phyloP scores from a whole-genome alignment of 106 monocot species.

The Narthecium ossifragum region DNA sequence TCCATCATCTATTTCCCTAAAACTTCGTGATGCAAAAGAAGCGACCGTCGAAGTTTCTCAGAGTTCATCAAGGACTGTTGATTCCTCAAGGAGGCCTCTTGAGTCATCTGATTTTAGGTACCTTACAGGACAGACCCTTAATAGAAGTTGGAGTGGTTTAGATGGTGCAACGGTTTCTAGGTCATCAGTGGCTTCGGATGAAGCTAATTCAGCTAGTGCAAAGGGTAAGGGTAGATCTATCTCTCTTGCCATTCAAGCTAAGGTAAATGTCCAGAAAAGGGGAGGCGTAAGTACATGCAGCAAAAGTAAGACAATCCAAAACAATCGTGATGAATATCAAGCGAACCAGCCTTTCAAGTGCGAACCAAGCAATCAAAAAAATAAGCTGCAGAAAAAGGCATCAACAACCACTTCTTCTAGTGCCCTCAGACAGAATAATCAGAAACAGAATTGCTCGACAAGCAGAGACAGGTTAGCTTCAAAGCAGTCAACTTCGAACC shows the following conservation, averaged over 20 bases:
- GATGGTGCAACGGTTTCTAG: slow-evolving; percentile 10
- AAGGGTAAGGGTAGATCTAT: slow-evolving; percentile 38
- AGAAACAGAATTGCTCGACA: slow-evolving; percentile 55
- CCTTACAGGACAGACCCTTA: slow-evolving; percentile 29
- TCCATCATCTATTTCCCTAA: slow-evolving; percentile 24
- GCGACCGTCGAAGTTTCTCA: slow-evolving; percentile 16
- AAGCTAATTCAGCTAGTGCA: slow-evolving; percentile 16
- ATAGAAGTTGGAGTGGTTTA: slow-evolving; percentile 35
- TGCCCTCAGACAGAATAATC: slow-evolving; percentile 75
- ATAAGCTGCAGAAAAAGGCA: slow-evolving; percentile 35
- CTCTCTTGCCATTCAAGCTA: slow-evolving; percentile 48
- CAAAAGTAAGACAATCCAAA: slow-evolving; percentile 14
- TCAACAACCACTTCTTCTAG: slow-evolving; percentile 22
- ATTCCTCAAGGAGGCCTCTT: slow-evolving; percentile 24
- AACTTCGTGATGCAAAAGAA: slow-evolving; percentile 25
- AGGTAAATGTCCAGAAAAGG: slow-evolving; percentile 53
- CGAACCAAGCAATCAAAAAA: slow-evolving; percentile 29
- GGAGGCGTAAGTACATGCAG: slow-evolving; percentile 21
- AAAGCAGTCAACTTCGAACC: slow-evolving; percentile 26
- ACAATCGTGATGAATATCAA: slow-evolving; percentile 22
- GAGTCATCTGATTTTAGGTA: slow-evolving; percentile 22
- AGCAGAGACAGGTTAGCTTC: slow-evolving; percentile 36
- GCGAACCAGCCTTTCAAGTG: slow-evolving; percentile 22
- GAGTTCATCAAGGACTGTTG: slow-evolving; percentile 27
- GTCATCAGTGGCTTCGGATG: slow-evolving; percentile 7